Evolutionary conservation across 2,329 filamentous ascomycete species (phyloP).

Genomic region (Fusarium pseudoanthophilum): DNA sequence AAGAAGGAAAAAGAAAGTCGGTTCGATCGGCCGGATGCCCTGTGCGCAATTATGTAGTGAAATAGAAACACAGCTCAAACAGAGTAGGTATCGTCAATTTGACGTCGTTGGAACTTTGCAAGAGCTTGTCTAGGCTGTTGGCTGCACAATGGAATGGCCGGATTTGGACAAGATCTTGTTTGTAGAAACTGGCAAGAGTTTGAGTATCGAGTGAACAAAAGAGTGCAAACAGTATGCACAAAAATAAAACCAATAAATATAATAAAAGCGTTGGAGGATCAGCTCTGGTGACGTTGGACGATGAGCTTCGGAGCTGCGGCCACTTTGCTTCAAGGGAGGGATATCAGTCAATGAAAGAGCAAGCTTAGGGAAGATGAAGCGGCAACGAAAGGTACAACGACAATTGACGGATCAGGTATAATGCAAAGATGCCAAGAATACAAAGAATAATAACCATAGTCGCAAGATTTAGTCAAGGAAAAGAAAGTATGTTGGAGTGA

Average conservation of each 20-base stretch:
- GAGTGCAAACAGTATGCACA: slow-evolving; percentile 9
- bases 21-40: slow-evolving; percentile 13
- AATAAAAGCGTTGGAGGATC: neutral
- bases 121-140: slow-evolving; percentile 13
- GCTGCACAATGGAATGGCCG: slow-evolving; percentile 18
- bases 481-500: slow-evolving; percentile 3
- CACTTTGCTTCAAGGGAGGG: slow-evolving; percentile 8
- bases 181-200: slow-evolving; percentile 7
- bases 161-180: slow-evolving; percentile 19
- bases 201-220: slow-evolving; percentile 6
- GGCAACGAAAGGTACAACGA: slow-evolving; percentile 32
- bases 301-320: slow-evolving; percentile 19
- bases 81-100: neutral
- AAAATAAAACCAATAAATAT: neutral
- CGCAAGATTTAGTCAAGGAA: slow-evolving; percentile 10
- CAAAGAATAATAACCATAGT: slow-evolving; percentile 39
- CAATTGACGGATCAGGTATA: slow-evolving; percentile 33
- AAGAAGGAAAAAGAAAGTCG: neutral
- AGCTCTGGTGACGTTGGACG: neutral
- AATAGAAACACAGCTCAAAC: neutral
- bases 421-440: slow-evolving; percentile 27
- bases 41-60: slow-evolving; percentile 9
- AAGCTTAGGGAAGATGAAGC: slow-evolving; percentile 26
- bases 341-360: neutral
- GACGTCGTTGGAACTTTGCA: slow-evolving; percentile 12